Base-by-base conservation (phyloP, 2,329 filamentous ascomycete genomes). In the Sporothrix inflata region DNA sequence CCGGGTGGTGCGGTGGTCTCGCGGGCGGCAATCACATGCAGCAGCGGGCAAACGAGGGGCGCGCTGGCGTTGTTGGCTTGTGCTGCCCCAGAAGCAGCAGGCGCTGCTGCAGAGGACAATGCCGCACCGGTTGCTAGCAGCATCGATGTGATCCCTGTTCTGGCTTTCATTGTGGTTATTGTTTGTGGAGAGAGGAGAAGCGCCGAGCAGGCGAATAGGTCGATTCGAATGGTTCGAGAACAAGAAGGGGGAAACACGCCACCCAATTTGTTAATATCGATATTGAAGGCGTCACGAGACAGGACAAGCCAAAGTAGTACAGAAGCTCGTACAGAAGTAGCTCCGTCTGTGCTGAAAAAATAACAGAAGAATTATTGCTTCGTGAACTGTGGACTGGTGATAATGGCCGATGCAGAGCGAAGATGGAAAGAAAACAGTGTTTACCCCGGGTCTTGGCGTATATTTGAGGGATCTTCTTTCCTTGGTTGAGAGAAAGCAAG, bases 21-120 rank as follows among this genome's bases (percentile, higher is more conserved):
- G 51, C 85, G 81, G 21, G 85, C 85, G 21, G 84, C 85, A 74
- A 87, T 83, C 61, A 87, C 77, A 73, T 86, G 84, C 42, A 86
- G 76, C 11, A 76, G 72, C 2, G 85, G 84, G 74, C 85, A 87
- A 42, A 65, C 40, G 12, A 45, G n/a, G 21, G 60, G 60, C 9
- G 21, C 60, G n/a, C 40, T 27, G n/a, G 40, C n/a, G 19, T 38
- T 61, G 16, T 9, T 38, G 27, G 6, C 55, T 11, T 60, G 71
- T 34, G 14, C 45, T 34, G 67, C 49, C 12, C 9, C 30, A 21
- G 51, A n/a, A 65, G 21, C 30, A 45, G 14, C n/a, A 42, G n/a
- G 21, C 9, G 38, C 16, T 4, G 38, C 38, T 65, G 60, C 60
- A 16, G 60, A 61, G 9, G n/a, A 19, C 60, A 65, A 27, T 34